Evolutionary conservation across 805 yeast species (phyloP), one percentile per base, ranked within the genome.

Genomic region (Torulaspora microellipsoides): DNA sequence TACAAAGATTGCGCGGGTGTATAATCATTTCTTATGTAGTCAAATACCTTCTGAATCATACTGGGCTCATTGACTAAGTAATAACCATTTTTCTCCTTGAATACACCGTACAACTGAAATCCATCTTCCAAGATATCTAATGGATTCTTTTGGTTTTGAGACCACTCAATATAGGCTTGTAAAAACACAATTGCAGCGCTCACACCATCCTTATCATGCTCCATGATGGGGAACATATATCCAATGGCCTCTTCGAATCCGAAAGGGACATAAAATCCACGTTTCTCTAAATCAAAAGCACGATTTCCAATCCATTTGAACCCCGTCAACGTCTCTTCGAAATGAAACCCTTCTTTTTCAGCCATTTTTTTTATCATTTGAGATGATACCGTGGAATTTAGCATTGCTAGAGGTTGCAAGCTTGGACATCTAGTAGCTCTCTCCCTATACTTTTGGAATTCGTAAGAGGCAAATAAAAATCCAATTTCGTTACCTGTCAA

Each of bases 231-330:
- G 56, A 89, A 87, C 97, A 91, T 87, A 67, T 79, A 91, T 1
- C 99, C 99, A 52, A 91, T 84, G 2, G 98, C 98, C 60, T 91
- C 99, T 64, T 91, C 99, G 60, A 76, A 91, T 0, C 86, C 97
- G 68, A 91, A 89, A 0, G 96, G 95, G 1, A 90, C 95, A 3
- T 41, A 49, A 55, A 58, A 78, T 0, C 95, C 95, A 34, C 75
- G 60, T 0, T 58, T 48, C 50, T 84, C 88, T 38, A 86, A 68
- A 7, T 81, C 85, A 29, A 83, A 78, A 2, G 96, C 93, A 50
- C 79, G 77, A 59, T 91, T 91, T 3, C 98, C 99, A 30, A 91
- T 83, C 99, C 99, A 91, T 66, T 91, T 91, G 71, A 91, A 91
- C 1, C 99, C 99, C 0, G 98, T 91, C 44, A 91, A 71, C 0